Percentiles rank a stretch among this genome's conserved stretches.
phyloP scores from a whole-genome alignment of 768 basidiomycete genomes.

The Boletus sp. region DNA sequence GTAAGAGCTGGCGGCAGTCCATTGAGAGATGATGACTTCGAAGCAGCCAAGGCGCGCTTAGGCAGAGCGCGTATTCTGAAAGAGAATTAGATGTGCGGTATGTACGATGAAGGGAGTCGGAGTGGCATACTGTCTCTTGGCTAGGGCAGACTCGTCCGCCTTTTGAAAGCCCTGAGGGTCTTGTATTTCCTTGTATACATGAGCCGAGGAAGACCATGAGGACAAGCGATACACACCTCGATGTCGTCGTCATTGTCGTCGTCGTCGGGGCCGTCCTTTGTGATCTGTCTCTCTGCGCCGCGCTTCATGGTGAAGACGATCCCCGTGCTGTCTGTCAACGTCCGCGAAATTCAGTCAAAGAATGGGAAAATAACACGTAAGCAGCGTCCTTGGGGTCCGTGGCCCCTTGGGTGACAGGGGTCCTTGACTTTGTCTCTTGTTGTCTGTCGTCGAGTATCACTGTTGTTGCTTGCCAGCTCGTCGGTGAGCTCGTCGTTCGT shows the following conservation, averaged over 20 bases:
- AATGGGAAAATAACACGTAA: constrained; percentile 23
- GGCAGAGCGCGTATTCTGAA: constrained; percentile 65
- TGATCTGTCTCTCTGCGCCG: constrained; percentile 67
- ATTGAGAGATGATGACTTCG: constrained; percentile 22
- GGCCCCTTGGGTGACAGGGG: neutral
- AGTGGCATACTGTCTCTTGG: constrained; percentile 51
- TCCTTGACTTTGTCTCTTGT: neutral
- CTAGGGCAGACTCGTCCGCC: constrained; percentile 57
- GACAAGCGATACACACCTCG: constrained; percentile 20
- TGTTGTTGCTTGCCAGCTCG: neutral
- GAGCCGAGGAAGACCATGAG: neutral
- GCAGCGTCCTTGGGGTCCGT: constrained; percentile 15
- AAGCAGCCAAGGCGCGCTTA: constrained; percentile 38
- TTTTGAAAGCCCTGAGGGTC: constrained; percentile 48
- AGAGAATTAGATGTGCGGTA: constrained; percentile 9
- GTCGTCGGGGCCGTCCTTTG: constrained; percentile 48
- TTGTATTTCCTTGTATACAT: constrained; percentile 37
- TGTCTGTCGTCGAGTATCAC: neutral
- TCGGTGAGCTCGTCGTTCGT: constrained; percentile 3
- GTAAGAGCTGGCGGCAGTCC: constrained; percentile 25
- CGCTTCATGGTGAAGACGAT: constrained; percentile 55
- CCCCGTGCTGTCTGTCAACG: neutral
- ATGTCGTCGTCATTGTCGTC: constrained; percentile 40
- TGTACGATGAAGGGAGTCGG: neutral
- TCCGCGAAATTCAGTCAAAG: neutral